phyloP scores from a whole-genome alignment of 192 early-diverging fungal species.

The Rhizophagus sp. region DNA sequence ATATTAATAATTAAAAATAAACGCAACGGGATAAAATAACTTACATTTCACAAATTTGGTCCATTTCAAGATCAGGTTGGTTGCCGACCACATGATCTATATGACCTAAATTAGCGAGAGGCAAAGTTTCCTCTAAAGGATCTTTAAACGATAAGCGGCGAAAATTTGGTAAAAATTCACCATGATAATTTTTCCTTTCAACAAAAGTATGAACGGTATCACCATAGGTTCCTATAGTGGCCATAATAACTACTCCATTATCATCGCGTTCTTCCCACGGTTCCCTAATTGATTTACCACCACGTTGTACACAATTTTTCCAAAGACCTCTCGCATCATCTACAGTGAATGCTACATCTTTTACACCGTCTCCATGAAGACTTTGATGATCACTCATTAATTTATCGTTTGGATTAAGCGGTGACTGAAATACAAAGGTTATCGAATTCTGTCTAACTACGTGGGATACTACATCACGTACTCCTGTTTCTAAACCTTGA shows the following conservation, averaged over 20 bases:
- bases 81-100: slow-evolving; percentile 97
- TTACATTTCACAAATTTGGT: slow-evolving; percentile 70
- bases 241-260: slow-evolving; percentile 86
- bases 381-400: slow-evolving; percentile 69
- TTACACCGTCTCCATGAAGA: slow-evolving; percentile 91
- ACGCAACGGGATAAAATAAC: background rate
- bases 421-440: slow-evolving; percentile 89
- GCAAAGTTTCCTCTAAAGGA: slow-evolving; percentile 63
- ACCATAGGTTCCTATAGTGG: slow-evolving; percentile 92
- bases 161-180: slow-evolving; percentile 87
- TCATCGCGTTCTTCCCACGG: slow-evolving; percentile 85
- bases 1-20: background rate
- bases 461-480: slow-evolving; percentile 83
- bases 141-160: slow-evolving; percentile 43
- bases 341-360: slow-evolving; percentile 94
- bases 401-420: slow-evolving; percentile 80
- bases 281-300: slow-evolving; percentile 76
- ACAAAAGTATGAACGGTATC: slow-evolving; percentile 97
- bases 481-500: slow-evolving; percentile 93
- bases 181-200: slow-evolving; percentile 79
- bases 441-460: slow-evolving; percentile 82
- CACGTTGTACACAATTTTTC: slow-evolving; percentile 77
- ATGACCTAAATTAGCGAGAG: slow-evolving; percentile 64
- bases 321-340: slow-evolving; percentile 81
- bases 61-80: slow-evolving; percentile 92